Conservation (phyloP, 306 rosid genomes). For the Prunus kanzakura region DNA sequence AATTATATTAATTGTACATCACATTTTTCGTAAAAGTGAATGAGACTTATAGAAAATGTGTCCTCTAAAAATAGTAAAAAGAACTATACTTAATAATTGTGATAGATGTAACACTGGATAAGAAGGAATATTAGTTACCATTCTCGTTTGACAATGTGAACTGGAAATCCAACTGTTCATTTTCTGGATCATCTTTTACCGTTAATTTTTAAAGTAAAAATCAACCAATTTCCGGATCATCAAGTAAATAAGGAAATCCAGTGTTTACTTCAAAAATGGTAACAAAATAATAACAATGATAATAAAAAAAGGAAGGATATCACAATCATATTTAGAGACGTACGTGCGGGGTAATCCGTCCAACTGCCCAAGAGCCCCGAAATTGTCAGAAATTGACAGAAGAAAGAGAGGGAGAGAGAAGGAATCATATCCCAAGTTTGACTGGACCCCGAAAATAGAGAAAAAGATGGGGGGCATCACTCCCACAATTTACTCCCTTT, state of each 20-base stretch:
- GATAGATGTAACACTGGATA: not conserved
- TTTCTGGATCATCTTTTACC: not conserved
- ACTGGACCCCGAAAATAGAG: constrained; percentile 18
- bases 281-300: too few relatives aligned
- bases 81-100: not conserved
- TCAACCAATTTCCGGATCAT: not conserved
- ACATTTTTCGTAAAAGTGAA: not conserved
- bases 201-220: not conserved
- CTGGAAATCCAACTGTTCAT: not conserved
- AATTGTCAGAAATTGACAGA: constrained; percentile 8
- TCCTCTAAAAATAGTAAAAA: not conserved
- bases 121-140: not conserved
- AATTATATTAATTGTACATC: not conserved
- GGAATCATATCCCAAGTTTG: constrained; percentile 15
- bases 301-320: not conserved
- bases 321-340: not conserved
- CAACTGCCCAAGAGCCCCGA: not conserved
- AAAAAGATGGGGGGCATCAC: not conserved
- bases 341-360: constrained; percentile 23
- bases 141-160: not conserved
- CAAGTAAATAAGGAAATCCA: not conserved
- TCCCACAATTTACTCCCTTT: constrained; percentile 1
- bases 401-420: not conserved
- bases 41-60: not conserved
- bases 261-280: not conserved